These are phyloP conservation scores for Phalaenopsis aphrodite DNA, from an alignment of 106 monocot species.

Conservation along the genomic window DNA sequence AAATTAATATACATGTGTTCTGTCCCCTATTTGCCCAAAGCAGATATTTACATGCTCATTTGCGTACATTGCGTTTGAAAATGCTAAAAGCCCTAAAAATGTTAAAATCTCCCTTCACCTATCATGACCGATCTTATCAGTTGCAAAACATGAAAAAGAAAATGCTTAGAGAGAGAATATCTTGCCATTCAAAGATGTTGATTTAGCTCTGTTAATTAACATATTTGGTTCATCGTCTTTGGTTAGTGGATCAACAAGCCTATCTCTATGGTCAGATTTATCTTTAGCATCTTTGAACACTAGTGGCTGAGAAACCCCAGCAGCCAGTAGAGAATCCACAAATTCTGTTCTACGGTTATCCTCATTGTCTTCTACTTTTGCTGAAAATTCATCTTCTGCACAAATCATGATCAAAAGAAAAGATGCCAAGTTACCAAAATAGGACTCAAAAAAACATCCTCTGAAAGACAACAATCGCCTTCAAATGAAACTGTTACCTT, in stretches of 20 bases:
- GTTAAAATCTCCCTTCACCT: not conserved
- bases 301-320: slow-evolving; percentile 11
- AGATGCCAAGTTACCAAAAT: not conserved
- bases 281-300: slow-evolving; percentile 15
- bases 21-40: not conserved
- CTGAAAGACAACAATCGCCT: not conserved
- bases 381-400: slow-evolving; percentile 28
- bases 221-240: slow-evolving; percentile 8
- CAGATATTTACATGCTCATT: not conserved
- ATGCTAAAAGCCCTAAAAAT: not conserved
- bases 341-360: slow-evolving; percentile 64
- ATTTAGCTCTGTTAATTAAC: slow-evolving; percentile 6
- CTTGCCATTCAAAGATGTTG: slow-evolving; percentile 14
- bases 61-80: not conserved
- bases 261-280: slow-evolving; percentile 17
- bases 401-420: slow-evolving; percentile 3
- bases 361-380: slow-evolving; percentile 33
- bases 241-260: slow-evolving; percentile 11
- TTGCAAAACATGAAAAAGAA: not conserved
- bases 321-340: slow-evolving; percentile 65
- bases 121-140: not conserved
- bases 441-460: not conserved
- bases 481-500: slow-evolving; percentile 26
- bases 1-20: not conserved
- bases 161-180: slow-evolving; percentile 4